Evolutionary conservation across 768 basidiomycete species (phyloP), one percentile per base, ranked within the genome.

Genomic region (Sporobolomyces pararoseus): DNA sequence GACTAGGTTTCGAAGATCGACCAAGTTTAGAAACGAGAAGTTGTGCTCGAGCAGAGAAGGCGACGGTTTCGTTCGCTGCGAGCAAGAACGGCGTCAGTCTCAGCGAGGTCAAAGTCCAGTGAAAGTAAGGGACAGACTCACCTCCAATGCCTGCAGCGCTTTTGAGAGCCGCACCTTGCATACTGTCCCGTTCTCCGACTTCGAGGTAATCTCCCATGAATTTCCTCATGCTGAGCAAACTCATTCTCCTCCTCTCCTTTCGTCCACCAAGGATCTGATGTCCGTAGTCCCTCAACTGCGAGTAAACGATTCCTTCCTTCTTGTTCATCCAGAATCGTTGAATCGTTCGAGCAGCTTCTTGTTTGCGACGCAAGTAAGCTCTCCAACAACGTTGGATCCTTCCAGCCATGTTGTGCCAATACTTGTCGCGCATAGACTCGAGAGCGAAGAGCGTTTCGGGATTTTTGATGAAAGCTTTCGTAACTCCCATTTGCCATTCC

Each of bases 401-500:
- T 31, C 82, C 86, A 0, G 96, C 96, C 96, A 99, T 99, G 80
- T 97, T 98, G 80, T 99, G 96, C 96, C 96, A 99, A 80, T 98
- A 99, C 62, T 90, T 87, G 79, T 99, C 96, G 60, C 96, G 88
- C 91, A 98, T 98, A 10, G 91, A 94, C 82, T 99, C 96, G 65
- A 99, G 82, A 17, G 95, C 96, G 79, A 99, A 99, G 27, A 99
- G 85, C 91, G 95, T 98, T 80, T 98, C 96, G 0, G 96, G 96
- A 77, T 94, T 97, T 84, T 98, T 98, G 81, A 99, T 98, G 80
- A 99, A 99, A 0, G 95, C 95, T 78, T 99, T 98, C 2, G 94
- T 96, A 5, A 88, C 86, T 62, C 96, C 96, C 94, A 98, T 96
- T 80, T 99, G 96, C 96, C 96, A 99, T 79, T 99, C 95, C 59